phyloP scores from a whole-genome alignment of 768 basidiomycete genomes.

The Hygrophoropsis aurantiaca region DNA sequence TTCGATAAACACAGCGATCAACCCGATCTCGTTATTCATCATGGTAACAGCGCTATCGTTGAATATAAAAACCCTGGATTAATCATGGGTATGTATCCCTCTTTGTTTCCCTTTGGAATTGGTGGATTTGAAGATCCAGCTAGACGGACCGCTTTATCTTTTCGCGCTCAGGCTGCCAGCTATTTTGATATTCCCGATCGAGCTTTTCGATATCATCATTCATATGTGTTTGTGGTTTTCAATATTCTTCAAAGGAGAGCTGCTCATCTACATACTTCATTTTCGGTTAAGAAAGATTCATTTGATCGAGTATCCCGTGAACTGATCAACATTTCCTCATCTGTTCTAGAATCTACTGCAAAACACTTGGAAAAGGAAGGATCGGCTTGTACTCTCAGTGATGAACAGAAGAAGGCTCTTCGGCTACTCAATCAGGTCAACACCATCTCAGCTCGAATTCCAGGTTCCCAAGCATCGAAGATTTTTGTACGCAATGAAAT shows the following conservation, averaged over 20 bases:
- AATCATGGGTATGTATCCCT: slow-evolving; percentile 31
- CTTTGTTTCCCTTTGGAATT: slow-evolving; percentile 28
- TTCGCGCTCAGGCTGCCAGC: slow-evolving; percentile 22
- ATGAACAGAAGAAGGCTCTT: slow-evolving; percentile 18
- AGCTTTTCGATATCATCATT: slow-evolving; percentile 20
- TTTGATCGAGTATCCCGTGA: slow-evolving; percentile 12
- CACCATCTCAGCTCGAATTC: slow-evolving; percentile 26
- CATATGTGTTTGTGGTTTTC: slow-evolving; percentile 25
- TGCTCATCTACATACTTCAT: slow-evolving; percentile 22
- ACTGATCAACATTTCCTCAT: slow-evolving; percentile 4
- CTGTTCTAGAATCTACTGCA: slow-evolving; percentile 4
- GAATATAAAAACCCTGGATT: slow-evolving; percentile 33
- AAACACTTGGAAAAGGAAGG: slow-evolving; percentile 9
- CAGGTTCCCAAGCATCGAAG: slow-evolving; percentile 31
- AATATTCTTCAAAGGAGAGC: slow-evolving; percentile 24
- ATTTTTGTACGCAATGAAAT: slow-evolving; percentile 22
- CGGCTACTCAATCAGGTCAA: slow-evolving; percentile 28
- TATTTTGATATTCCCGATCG: slow-evolving; percentile 17
- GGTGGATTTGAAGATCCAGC: slow-evolving; percentile 28
- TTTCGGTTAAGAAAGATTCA: slow-evolving; percentile 14
- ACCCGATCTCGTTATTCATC: slow-evolving; percentile 24
- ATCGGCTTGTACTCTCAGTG: not conserved
- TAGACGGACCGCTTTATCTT: slow-evolving; percentile 6
- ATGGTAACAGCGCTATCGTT: slow-evolving; percentile 14
- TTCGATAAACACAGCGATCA: not conserved